These are phyloP conservation scores for Exserohilum turcica DNA, from an alignment of 2,329 filamentous ascomycete species.

Conservation along the genomic window DNA sequence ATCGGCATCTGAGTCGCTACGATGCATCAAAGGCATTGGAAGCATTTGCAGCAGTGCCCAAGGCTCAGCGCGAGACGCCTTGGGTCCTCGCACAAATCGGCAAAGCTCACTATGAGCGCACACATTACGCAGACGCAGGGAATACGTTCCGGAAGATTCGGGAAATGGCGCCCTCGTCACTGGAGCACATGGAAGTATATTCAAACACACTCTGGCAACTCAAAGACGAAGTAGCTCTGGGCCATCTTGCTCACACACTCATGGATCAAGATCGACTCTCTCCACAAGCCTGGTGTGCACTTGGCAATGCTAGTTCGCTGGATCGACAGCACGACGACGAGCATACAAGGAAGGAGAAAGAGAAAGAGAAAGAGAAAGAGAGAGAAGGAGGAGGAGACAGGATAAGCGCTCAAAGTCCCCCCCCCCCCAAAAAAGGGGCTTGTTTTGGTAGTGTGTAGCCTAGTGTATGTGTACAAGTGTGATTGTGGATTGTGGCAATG, in stretches of 20 bases:
- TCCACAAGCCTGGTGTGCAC: conserved; percentile 92
- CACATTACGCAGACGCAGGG: conserved; percentile 83
- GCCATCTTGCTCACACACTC: conserved; percentile 88
- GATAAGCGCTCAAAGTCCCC: too few species aligned
- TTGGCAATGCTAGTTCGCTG: conserved; percentile 94
- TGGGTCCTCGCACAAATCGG: conserved; percentile 93
- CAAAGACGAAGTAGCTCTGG: conserved; percentile 88
- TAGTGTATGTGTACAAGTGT: too few species aligned
- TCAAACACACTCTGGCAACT: conserved; percentile 99
- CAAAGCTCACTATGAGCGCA: conserved; percentile 88
- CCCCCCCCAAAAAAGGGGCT: too few species aligned
- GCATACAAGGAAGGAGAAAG: too few species aligned
- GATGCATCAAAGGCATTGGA: conserved; percentile 78
- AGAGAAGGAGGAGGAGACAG: too few species aligned
- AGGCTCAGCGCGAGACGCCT: conserved; percentile 81
- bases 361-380: too few species aligned
- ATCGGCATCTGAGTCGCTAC: conserved; percentile 78
- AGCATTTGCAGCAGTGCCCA: conserved; percentile 71
- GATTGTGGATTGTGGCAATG: too few species aligned
- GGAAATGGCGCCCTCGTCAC: conserved; percentile 76
- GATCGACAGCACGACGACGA: conserved; percentile 92
- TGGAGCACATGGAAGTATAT: conserved; percentile 97
- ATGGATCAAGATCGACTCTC: conserved; percentile 86
- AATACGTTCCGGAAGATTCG: conserved; percentile 82
- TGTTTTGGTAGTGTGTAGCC: too few species aligned